phyloP scores from a whole-genome alignment of 164 flowering plant genomes.

The Vitis riparia region DNA sequence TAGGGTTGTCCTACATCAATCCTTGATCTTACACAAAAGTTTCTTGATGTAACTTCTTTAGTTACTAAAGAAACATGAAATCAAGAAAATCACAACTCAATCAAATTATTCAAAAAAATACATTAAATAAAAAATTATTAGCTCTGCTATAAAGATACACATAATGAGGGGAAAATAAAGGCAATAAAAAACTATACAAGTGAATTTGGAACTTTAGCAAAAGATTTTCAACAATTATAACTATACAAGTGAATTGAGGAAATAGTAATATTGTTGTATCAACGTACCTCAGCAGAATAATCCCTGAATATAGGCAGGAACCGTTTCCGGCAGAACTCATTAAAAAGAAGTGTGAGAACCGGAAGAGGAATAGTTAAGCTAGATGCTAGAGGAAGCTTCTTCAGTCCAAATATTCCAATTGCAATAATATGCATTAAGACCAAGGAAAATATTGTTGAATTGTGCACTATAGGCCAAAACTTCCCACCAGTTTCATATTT shows the following conservation, averaged over 20 bases:
- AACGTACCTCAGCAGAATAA: conserved; percentile 77
- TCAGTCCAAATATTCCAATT: conserved; percentile 83
- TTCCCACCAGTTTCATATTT: conserved; percentile 80
- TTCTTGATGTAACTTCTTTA: no score
- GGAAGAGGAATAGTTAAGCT: conserved; percentile 71
- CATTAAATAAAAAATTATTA: no score
- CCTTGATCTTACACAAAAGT: no score
- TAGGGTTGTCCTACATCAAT: no score
- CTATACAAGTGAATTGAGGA: not conserved
- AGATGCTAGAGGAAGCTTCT: conserved; percentile 82
- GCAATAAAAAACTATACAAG: no score
- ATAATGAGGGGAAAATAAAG: no score
- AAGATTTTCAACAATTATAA: not conserved
- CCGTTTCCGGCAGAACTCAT: conserved; percentile 78
- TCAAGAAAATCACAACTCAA: no score
- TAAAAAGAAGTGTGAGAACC: conserved; percentile 70
- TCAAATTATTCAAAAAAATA: no score
- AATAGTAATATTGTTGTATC: not conserved
- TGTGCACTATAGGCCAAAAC: conserved; percentile 90
- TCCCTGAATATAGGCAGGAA: conserved; percentile 71
- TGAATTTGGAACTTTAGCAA: not conserved
- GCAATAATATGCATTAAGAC: conserved; percentile 84
- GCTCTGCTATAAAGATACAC: no score
- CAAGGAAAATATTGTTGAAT: conserved; percentile 72
- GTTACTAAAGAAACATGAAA: no score